Percentiles rank a stretch among this genome's conserved stretches.
phyloP scores from a whole-genome alignment of 305 asterid species.

The Solanum hybrid region DNA sequence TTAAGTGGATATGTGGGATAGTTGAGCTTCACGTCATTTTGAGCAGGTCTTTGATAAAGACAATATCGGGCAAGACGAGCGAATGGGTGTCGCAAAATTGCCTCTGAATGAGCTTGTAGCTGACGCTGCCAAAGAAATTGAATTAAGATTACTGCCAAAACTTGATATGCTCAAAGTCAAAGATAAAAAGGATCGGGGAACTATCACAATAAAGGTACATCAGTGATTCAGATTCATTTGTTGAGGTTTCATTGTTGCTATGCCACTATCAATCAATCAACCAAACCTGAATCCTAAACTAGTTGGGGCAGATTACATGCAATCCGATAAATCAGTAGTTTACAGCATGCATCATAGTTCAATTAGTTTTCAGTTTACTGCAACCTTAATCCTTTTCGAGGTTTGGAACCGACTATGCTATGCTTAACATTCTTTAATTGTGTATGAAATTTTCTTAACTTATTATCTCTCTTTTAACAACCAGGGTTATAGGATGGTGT shows the following conservation, averaged over 20 bases:
- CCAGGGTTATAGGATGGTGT: background rate
- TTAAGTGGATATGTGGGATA: background rate
- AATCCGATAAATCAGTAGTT: background rate
- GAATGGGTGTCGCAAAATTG: constrained; percentile 61
- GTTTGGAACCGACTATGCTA: background rate
- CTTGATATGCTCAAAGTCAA: constrained; percentile 82
- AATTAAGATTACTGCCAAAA: constrained; percentile 59
- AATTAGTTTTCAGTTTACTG: background rate
- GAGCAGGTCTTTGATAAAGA: constrained; percentile 84
- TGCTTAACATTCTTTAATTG: background rate
- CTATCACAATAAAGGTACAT: constrained; percentile 28
- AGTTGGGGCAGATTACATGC: background rate
- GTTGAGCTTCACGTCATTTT: constrained; percentile 1
- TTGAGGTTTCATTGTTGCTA: background rate
- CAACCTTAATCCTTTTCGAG: background rate
- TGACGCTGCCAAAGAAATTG: constrained; percentile 47
- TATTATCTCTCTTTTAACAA: background rate
- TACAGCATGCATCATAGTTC: background rate
- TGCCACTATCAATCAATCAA: background rate
- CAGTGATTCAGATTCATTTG: background rate
- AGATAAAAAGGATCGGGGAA: constrained; percentile 94
- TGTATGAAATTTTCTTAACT: background rate
- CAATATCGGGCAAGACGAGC: constrained; percentile 75
- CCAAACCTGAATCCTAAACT: background rate
- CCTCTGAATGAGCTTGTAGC: constrained; percentile 66